A percentile compares a stretch with the other conserved stretches of the same genome.
Evolutionary conservation across 805 yeast genomes (phyloP).

Genomic region (Candida nanaspora): DNA sequence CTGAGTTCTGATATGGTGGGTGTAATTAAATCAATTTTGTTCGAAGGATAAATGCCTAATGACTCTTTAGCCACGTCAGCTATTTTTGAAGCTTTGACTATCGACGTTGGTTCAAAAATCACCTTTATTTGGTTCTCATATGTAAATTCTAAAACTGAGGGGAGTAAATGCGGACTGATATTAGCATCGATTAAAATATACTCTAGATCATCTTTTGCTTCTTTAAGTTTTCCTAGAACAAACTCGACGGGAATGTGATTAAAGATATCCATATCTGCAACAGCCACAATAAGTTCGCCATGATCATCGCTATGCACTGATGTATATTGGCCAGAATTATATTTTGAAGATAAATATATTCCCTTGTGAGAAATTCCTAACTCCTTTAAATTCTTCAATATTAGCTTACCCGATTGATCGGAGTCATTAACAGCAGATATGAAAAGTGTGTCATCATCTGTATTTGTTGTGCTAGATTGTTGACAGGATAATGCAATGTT

Average conservation of each 20-base stretch:
- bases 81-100: slow-evolving; percentile 48
- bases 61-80: slow-evolving; percentile 20
- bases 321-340: slow-evolving; percentile 62
- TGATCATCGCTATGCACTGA: slow-evolving; percentile 48
- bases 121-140: slow-evolving; percentile 22
- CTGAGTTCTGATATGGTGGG: slow-evolving; percentile 65
- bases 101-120: slow-evolving; percentile 75
- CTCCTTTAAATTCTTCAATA: slow-evolving; percentile 17
- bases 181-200: slow-evolving; percentile 62
- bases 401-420: slow-evolving; percentile 42
- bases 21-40: slow-evolving; percentile 41
- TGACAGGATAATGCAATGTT: slow-evolving; percentile 65
- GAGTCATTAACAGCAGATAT: slow-evolving; percentile 50
- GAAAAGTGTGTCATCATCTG: slow-evolving; percentile 28
- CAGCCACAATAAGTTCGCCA: slow-evolving; percentile 67
- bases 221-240: slow-evolving; percentile 32
- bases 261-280: slow-evolving; percentile 78
- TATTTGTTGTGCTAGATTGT: slow-evolving; percentile 18
- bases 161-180: slow-evolving; percentile 37
- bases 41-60: slow-evolving; percentile 41
- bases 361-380: slow-evolving; percentile 32
- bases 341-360: slow-evolving; percentile 18
- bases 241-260: slow-evolving; percentile 40
- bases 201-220: slow-evolving; percentile 34
- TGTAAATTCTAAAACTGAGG: slow-evolving; percentile 26